Evolutionary conservation across 148 eudicot genomes (phyloP), one percentile per base, ranked within the genome.

Genomic region (Fallopia convolvulus): DNA sequence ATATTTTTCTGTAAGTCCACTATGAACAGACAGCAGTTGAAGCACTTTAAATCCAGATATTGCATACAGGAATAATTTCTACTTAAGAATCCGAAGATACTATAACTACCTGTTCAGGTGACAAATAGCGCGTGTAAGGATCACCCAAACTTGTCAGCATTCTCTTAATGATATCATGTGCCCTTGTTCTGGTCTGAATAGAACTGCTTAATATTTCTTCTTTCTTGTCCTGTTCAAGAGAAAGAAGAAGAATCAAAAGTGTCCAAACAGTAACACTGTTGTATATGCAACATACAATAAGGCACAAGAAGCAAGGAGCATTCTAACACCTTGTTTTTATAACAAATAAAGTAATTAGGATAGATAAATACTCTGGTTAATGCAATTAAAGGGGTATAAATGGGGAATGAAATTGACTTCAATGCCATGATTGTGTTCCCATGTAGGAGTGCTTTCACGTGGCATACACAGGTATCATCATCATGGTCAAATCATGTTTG

Each of bases 61-160:
- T 14, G 61, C 26, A 52, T 47, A 33, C 18, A 58, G 58, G 61
- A 49, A 18, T 63, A 75, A 66, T 74, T 26, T 72, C 56, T 74
- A 36, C 76, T 47, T 30, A 23, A 33, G 46, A 23, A 21, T 47
- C 76, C 33, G 18, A 55, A 77, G 40, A 42, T 80, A 56, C 23
- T 42, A 6, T 32, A 50, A 82, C 74, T 86, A 94, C 98, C 94
- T 94, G 90, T 47, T 87, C 71, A 20, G 97, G 97, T 70, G 93
- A 81, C 78, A 94, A 83, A 89, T 89, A 94, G 42, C 97, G 97
- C 2, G 98, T 90, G 75, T 92, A 94, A 77, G 91, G 95, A 87
- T 94, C 98, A 56, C 90, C 96, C 82, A 94, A 83, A 87, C 94
- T 88, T 41, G 89, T 85, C 80, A 94, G 81, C 97, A 94, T 94